These are phyloP conservation scores for Phaeoacremonium minimum DNA, from an alignment of 2,329 filamentous ascomycete species.

Conservation along the genomic window DNA sequence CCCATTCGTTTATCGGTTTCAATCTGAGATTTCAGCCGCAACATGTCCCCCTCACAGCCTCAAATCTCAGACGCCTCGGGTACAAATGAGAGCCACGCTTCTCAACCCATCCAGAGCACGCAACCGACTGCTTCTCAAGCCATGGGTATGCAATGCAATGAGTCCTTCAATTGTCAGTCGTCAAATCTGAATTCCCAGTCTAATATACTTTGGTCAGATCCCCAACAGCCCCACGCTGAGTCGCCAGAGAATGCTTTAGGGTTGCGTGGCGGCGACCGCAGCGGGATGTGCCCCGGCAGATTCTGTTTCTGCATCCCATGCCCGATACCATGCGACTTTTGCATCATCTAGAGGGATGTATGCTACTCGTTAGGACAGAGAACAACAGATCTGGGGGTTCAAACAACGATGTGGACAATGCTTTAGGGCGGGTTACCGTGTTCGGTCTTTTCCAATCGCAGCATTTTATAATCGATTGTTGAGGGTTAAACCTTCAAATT, in stretches of 20 bases:
- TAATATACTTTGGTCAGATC: constrained; percentile 11
- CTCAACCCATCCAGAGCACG: constrained; percentile 2
- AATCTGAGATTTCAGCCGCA: too few relatives aligned
- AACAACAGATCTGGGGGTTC: too few relatives aligned
- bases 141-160: constrained; percentile 5
- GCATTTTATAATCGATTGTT: too few relatives aligned
- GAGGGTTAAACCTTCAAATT: too few relatives aligned
- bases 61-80: too few relatives aligned
- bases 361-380: too few relatives aligned
- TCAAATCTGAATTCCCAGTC: background rate
- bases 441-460: too few relatives aligned
- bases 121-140: constrained; percentile 5
- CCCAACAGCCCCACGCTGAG: constrained; percentile 19
- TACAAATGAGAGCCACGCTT: too few relatives aligned
- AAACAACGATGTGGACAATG: too few relatives aligned
- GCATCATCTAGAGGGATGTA: constrained; percentile 24
- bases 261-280: constrained; percentile 21
- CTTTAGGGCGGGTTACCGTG: too few relatives aligned
- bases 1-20: too few relatives aligned
- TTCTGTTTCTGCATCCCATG: constrained; percentile 34
- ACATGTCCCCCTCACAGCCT: too few relatives aligned
- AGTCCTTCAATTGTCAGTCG: background rate
- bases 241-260: constrained; percentile 11
- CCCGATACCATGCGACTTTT: constrained; percentile 31
- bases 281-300: constrained; percentile 24